phyloP scores from a whole-genome alignment of 169 alveolate species.

The Plasmodium berghei region DNA sequence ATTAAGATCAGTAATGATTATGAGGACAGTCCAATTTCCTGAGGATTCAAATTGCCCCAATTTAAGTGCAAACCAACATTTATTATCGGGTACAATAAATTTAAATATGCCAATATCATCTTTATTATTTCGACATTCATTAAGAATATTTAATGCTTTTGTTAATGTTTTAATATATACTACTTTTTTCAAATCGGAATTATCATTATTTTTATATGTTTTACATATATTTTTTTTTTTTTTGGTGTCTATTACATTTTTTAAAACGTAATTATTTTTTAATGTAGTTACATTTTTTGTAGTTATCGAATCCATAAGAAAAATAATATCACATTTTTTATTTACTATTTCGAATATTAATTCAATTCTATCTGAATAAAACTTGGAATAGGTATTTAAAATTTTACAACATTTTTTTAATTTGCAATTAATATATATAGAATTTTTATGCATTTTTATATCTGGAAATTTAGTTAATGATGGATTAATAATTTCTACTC shows the following conservation, averaged over 20 bases:
- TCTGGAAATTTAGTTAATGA: conserved; percentile 57
- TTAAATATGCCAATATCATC: conserved; percentile 74
- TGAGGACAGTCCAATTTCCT: conserved; percentile 67
- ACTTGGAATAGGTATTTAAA: conserved; percentile 66
- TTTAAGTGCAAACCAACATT: conserved; percentile 71
- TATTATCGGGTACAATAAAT: conserved; percentile 60
- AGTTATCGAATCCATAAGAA: conserved; percentile 56
- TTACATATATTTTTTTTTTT: conserved; percentile 9
- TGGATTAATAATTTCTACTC: conserved; percentile 59
- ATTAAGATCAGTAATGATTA: conserved; percentile 56
- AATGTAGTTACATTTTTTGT: conserved; percentile 45
- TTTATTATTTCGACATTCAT: conserved; percentile 75
- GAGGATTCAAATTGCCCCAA: conserved; percentile 75
- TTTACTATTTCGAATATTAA: conserved; percentile 33
- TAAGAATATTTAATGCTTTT: conserved; percentile 63
- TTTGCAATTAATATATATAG: conserved; percentile 49
- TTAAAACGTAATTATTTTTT: conserved; percentile 66
- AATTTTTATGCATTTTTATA: conserved; percentile 61
- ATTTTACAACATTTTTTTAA: conserved; percentile 73
- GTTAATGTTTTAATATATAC: conserved; percentile 60
- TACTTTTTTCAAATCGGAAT: conserved; percentile 28
- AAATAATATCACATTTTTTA: conserved; percentile 58
- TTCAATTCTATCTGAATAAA: conserved; percentile 47
- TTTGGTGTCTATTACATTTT: conserved; percentile 36
- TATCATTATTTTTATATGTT: background rate